Evolutionary conservation across 139 green algal species (phyloP).

Genomic region (Micractinium sp.): DNA sequence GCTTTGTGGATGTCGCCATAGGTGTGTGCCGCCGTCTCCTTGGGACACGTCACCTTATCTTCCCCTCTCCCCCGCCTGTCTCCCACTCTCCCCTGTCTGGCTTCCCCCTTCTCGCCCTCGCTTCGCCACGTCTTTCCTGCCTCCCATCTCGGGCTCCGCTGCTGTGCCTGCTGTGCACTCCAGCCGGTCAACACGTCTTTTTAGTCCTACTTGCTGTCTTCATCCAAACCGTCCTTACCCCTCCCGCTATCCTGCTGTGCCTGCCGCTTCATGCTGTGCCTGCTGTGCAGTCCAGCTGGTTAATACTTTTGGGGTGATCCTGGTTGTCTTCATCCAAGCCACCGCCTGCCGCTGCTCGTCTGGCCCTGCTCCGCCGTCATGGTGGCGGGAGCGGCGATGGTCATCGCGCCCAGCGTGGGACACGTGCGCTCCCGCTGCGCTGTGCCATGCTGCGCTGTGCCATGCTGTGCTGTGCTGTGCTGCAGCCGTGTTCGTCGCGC

Average conservation of each 20-base stretch:
- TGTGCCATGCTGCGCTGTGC: neutral
- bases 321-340: neutral
- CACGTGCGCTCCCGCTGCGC: neutral
- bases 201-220: no score
- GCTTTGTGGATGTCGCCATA: conserved; percentile 1
- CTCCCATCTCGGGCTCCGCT: no score
- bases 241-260: neutral
- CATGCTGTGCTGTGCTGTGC: no score
- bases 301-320: neutral
- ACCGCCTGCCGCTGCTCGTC: conserved; percentile 6
- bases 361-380: neutral
- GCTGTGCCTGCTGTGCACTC: no score
- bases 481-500: neutral
- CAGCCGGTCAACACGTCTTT: no score
- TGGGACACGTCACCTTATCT: no score
- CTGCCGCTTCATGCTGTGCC: neutral
- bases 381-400: neutral
- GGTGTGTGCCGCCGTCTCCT: no score
- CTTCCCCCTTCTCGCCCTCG: no score
- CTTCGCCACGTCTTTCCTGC: no score
- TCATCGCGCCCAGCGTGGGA: neutral
- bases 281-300: neutral
- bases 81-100: no score
- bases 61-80: no score
- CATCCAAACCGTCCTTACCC: no score